Base-by-base conservation (phyloP, 2,329 filamentous ascomycete genomes). In the Cryphonectria carpinicola region DNA sequence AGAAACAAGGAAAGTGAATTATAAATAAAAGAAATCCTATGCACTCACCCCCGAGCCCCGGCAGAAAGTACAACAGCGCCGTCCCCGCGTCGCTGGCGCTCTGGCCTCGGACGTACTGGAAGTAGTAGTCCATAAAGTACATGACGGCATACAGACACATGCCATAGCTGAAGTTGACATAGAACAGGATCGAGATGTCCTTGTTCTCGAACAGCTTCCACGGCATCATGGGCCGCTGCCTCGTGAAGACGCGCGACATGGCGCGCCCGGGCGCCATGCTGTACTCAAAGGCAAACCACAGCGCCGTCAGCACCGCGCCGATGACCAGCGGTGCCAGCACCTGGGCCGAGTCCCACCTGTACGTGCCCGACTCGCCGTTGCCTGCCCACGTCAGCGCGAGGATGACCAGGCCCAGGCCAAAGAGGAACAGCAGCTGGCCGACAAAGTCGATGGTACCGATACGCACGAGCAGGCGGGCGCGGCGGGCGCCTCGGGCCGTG, bases 71-170 rank as follows among this genome's bases (percentile, higher is more conserved):
- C 1, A 92, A 79, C 14, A 93, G 81, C 70, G 89, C 85, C 0
- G 85, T 75, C 4, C 89, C 89, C 1, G 89, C 84, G 65, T 86
- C 76, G 35, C 85, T 39, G 80, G 82, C 39, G 74, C 73, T 77
- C 72, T 87, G 87, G 7, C 82, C 84, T 78, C 88, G 81, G 4
- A 92, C 89, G 22, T 91, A 80, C 1, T 87, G 87, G 77, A 92
- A 92, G 78, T 92, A 93, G 25, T 92, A 84, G 22, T 87, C 88
- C 74, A 90, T 87, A 74, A 92, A 93, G 78, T 92, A 93, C 73
- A 92, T 78, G 71, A 85, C 81, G 35, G 83, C 80, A 73, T 82
- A 87, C 82, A 84, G 85, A 67, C 82, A 84, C 74, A 88, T 85
- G 4, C 90, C 90, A 0, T 86, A 86, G 4, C 85, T 83, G 75